Percentiles rank a stretch among this genome's conserved stretches.
These are phyloP conservation scores for Aegilops speltoides DNA, from an alignment of 176 grass and related monocot genomes.

Conservation along the genomic window DNA sequence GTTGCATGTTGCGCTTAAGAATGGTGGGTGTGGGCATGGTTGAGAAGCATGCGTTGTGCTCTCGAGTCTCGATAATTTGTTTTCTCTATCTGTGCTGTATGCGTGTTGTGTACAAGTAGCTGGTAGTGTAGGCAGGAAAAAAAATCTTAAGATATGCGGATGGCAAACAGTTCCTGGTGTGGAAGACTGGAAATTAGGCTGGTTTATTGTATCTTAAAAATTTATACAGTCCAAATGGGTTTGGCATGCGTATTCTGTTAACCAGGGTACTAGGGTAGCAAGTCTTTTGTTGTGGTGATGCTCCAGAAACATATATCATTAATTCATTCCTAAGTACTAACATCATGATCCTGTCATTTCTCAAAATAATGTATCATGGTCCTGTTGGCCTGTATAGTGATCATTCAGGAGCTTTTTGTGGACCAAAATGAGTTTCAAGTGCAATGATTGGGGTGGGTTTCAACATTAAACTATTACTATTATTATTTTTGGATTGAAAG, in stretches of 20 bases:
- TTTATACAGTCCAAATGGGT: not conserved
- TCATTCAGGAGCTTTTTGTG: not conserved
- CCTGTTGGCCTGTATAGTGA: not conserved
- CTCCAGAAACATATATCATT: constrained; percentile 16
- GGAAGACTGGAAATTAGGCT: not conserved
- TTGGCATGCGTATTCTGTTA: not conserved
- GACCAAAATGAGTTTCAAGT: not conserved
- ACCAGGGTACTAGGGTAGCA: not conserved
- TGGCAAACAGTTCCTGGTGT: not conserved
- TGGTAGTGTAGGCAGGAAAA: not conserved
- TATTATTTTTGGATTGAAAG: not conserved
- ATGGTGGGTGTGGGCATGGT: not conserved
- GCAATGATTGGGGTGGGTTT: not conserved
- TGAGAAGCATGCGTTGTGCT: not conserved
- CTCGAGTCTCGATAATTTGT: not conserved
- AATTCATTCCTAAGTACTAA: not conserved
- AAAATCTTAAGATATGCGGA: not conserved
- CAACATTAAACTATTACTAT: not conserved
- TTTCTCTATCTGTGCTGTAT: not conserved
- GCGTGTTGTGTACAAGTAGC: not conserved
- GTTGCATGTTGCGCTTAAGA: not conserved
- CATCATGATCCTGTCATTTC: not conserved
- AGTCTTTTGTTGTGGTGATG: not conserved
- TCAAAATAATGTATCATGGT: not conserved
- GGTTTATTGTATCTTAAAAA: not conserved